Evolutionary conservation across 2,329 filamentous ascomycete species (phyloP).

Genomic region (Alternaria sp.): DNA sequence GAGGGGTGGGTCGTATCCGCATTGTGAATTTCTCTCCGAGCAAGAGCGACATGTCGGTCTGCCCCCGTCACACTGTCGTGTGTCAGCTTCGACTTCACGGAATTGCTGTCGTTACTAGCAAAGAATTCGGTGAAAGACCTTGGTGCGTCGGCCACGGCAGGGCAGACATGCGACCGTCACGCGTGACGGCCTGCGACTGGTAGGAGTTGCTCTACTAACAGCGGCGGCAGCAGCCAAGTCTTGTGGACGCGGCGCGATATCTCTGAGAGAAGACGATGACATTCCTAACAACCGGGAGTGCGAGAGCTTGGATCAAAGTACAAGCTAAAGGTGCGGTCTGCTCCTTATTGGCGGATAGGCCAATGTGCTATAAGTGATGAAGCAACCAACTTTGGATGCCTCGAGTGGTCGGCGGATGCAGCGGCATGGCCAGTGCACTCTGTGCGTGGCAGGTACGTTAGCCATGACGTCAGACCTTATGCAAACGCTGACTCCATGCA

Average conservation of each 20-base stretch:
- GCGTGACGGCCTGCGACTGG: not conserved
- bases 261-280: not conserved
- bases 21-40: not conserved
- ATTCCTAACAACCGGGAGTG: not conserved
- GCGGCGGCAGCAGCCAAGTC: not conserved
- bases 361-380: not conserved
- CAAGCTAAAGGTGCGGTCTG: not conserved
- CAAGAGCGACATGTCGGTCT: slow-evolving; percentile 13
- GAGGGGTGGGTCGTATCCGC: slow-evolving; percentile 7
- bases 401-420: not conserved
- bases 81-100: not conserved
- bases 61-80: slow-evolving; percentile 11
- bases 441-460: not conserved
- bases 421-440: not conserved
- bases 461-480: not conserved
- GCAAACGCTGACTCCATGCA: not conserved
- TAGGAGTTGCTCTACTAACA: not conserved
- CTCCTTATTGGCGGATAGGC: not conserved
- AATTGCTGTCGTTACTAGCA: not conserved
- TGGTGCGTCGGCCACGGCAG: slow-evolving; percentile 12
- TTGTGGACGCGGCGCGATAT: slow-evolving; percentile 8
- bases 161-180: slow-evolving; percentile 8
- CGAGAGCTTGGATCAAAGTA: not conserved
- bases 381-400: not conserved
- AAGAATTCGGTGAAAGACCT: slow-evolving; percentile 1